Percentiles rank a stretch among this genome's conserved stretches.
Conservation (phyloP, 495 filamentous ascomycete species). For the Xylaria scruposa region DNA sequence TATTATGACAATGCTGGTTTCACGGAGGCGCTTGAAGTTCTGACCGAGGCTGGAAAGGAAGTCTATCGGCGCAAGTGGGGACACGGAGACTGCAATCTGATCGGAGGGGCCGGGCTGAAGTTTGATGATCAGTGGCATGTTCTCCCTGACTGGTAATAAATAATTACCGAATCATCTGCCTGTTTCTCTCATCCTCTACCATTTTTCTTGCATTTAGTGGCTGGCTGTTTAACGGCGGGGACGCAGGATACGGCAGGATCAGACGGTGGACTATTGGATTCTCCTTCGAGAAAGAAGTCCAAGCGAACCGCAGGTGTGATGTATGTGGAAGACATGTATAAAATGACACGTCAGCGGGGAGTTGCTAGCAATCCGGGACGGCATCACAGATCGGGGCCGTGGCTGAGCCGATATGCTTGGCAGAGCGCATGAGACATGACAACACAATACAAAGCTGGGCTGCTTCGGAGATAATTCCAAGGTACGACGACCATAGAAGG, state of each 20-base stretch:
- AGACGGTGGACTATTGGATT: not conserved
- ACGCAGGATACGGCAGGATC: not conserved
- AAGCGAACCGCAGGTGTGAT: not conserved
- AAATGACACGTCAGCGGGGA: not conserved
- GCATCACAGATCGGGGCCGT: not conserved
- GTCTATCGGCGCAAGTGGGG: constrained; percentile 66
- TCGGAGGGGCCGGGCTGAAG: constrained; percentile 43
- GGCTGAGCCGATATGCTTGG: not conserved
- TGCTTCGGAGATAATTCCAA: not conserved
- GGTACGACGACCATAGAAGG: not conserved
- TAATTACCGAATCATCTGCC: not conserved
- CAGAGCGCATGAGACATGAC: not conserved
- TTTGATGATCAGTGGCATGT: constrained; percentile 61
- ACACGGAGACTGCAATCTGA: constrained; percentile 58
- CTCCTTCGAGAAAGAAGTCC: not conserved
- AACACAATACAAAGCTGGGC: not conserved
- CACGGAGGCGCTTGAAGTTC: constrained; percentile 56
- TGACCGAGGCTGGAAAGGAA: constrained; percentile 58
- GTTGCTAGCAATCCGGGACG: not conserved
- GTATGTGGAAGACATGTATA: not conserved
- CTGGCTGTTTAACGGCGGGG: not conserved
- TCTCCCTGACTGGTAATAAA: constrained; percentile 48
- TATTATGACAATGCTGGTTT: constrained; percentile 62
- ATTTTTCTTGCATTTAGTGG: not conserved
- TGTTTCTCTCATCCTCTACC: not conserved